Percentiles rank a stretch among this genome's conserved stretches.
phyloP scores from a whole-genome alignment of 441 rosid genomes.

The Raphanus hybrid region DNA sequence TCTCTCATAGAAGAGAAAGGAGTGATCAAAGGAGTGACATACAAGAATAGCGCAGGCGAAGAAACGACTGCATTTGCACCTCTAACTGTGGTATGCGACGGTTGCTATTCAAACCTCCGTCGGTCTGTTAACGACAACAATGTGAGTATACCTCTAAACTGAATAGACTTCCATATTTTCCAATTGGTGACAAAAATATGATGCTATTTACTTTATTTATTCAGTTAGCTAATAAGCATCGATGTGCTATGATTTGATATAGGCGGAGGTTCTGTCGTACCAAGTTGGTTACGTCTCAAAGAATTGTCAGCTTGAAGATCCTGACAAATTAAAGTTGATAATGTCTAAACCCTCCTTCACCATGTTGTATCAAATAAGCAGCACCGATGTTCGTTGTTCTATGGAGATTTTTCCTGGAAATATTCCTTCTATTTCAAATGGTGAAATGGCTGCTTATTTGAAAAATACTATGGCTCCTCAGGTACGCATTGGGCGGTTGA shows the following conservation, averaged over 20 bases:
- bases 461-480: constrained; percentile 71
- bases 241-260: not conserved
- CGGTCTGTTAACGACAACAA: constrained; percentile 5
- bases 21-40: constrained; percentile 67
- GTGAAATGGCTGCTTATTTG: constrained; percentile 64
- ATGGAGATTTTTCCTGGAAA: constrained; percentile 73
- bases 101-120: constrained; percentile 4
- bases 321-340: not conserved
- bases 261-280: not conserved
- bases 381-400: constrained; percentile 74
- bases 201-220: not conserved
- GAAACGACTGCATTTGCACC: constrained; percentile 65
- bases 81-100: constrained; percentile 70
- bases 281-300: not conserved
- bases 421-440: constrained; percentile 71
- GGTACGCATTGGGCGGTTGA: constrained; percentile 41
- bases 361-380: constrained; percentile 66
- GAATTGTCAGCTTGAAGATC: not conserved
- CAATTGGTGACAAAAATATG: not conserved
- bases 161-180: not conserved
- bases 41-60: constrained; percentile 59
- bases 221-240: not conserved
- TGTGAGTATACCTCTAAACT: not conserved
- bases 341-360: not conserved
- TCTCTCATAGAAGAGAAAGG: constrained; percentile 76